Evolutionary conservation across 129 eudicot genomes (phyloP), one percentile per base, ranked within the genome.

Genomic region (Flaveria trinervia): DNA sequence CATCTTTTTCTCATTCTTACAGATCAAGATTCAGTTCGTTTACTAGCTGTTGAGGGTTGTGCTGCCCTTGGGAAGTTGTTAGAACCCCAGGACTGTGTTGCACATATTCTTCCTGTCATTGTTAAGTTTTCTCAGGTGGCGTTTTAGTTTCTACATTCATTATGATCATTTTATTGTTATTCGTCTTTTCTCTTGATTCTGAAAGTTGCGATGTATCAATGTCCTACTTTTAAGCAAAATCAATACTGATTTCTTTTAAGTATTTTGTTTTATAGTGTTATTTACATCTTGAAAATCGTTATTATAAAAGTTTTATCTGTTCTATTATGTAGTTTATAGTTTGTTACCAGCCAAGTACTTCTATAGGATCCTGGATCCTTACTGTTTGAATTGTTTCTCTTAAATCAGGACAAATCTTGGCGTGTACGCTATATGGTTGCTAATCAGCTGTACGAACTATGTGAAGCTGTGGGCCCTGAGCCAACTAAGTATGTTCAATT

Each of bases 371-470:
- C 8, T 36, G 18, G 23, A n/a, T 51, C 52, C 48, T 43, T 57
- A 69, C 70, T 59, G 23, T 72, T 60, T 80, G 36, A 68, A 45
- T 70, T 9, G 85, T 67, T 81, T 51, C 46, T 65, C 43, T 77
- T 28, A 77, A 70, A 81, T 73, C 94, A 95, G 99, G 99, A 95
- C 80, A 95, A 95, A 85, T 95, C 99, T 22, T 95, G 99, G 99
- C 97, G 99, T 77, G 99, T 95, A 39, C 93, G 99, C 36, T 95
- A 91, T 86, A 95, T 95, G 99, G 99, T 95, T 86, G 99, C 99
- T 55, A 95, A 95, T 77, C 99, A 95, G 80, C 70, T 95, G 83
- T 95, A 95, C 45, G 99, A 95, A 73, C 88, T 95, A 77, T 94
- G 97, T 83, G 99, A 94, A 85, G 99, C 99, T 75, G 99, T 91